Evolutionary conservation across 371 early-diverging fungal genomes (phyloP), one percentile per base, ranked within the genome.

Genomic region (Mucor sp.): DNA sequence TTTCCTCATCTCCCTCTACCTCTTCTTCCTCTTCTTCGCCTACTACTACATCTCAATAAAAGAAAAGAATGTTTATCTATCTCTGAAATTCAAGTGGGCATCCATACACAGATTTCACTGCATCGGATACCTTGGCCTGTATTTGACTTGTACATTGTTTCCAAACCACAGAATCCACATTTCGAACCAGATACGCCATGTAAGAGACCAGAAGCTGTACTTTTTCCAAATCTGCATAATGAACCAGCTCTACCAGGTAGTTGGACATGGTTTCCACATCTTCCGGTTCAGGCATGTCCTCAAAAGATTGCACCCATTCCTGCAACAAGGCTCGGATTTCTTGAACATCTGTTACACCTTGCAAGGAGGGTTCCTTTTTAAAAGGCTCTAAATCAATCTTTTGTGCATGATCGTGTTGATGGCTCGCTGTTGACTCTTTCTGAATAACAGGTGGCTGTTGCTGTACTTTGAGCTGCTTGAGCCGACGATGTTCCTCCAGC

Each of bases 271-370:
- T 72, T 6, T 59, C 64, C 14, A 72, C 75, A 57, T 83, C 83
- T 67, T 80, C 78, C 15, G 65, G 58, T 35, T 83, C 83, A 21
- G 83, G 83, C 3, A 55, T 63, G 4, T 62, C 63, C 6, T 65
- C 33, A 39, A 66, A 76, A 8, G 62, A 39, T 0, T 44, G 30
- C 3, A 77, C 63, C 84, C 84, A 84, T 44, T 74, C 44, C 0
- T 28, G 56, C 19, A 84, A 39, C 19, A 75, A 25, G 2, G 14
- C 61, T 1, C 81, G 73, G 2, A 84, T 67, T 14, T 68, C 75
- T 0, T 70, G 50, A 15, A 78, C 66, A 44, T 72, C 58, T 4
- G 62, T 69, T 0, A 69, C 53, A 4, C 78, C 84, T 62, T 79
- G 67, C 9, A 81, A 64, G 0, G 62, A 30, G 6, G 80, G 78